These are phyloP conservation scores for Aspergillus sclerotialis DNA, from an alignment of 2,329 filamentous ascomycete genomes.

Conservation along the genomic window DNA sequence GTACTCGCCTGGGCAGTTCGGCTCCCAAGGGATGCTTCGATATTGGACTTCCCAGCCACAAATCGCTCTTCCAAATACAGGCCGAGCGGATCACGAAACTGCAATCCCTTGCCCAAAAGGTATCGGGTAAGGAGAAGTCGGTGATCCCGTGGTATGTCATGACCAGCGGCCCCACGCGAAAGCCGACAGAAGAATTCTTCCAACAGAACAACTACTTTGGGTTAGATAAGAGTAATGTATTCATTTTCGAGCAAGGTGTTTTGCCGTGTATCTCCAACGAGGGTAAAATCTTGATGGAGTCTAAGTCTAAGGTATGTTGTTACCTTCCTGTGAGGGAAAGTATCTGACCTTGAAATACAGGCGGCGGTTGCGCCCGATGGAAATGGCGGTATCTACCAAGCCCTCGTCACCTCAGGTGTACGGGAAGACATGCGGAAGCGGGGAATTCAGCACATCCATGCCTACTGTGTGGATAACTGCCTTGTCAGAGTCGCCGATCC, in stretches of 20 bases:
- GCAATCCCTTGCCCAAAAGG: constrained; percentile 70
- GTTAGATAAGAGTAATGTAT: constrained; percentile 72
- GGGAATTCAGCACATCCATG: constrained; percentile 89
- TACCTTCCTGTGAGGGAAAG: neutral
- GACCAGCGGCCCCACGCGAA: constrained; percentile 91
- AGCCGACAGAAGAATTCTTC: constrained; percentile 91
- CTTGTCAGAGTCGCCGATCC: constrained; percentile 98
- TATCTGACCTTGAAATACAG: constrained; percentile 25
- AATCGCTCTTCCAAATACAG: constrained; percentile 96
- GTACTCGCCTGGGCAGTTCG: constrained; percentile 87
- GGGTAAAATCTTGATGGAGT: constrained; percentile 91
- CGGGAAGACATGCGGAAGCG: constrained; percentile 82
- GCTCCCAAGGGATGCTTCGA: constrained; percentile 97
- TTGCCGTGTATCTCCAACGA: constrained; percentile 96
- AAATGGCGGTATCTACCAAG: constrained; percentile 94
- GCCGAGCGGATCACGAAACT: constrained; percentile 87
- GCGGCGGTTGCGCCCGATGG: constrained; percentile 93
- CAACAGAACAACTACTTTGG: constrained; percentile 86
- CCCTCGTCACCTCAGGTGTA: constrained; percentile 71
- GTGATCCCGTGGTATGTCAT: constrained; percentile 98
- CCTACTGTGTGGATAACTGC: constrained; percentile 98
- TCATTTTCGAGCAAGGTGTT: constrained; percentile 95
- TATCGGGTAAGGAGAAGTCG: constrained; percentile 53
- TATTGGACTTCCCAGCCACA: constrained; percentile 85
- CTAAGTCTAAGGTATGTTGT: constrained; percentile 63